Evolutionary conservation across 768 basidiomycete genomes (phyloP), one percentile per base, ranked within the genome.

Genomic region (Podaxis sp.): DNA sequence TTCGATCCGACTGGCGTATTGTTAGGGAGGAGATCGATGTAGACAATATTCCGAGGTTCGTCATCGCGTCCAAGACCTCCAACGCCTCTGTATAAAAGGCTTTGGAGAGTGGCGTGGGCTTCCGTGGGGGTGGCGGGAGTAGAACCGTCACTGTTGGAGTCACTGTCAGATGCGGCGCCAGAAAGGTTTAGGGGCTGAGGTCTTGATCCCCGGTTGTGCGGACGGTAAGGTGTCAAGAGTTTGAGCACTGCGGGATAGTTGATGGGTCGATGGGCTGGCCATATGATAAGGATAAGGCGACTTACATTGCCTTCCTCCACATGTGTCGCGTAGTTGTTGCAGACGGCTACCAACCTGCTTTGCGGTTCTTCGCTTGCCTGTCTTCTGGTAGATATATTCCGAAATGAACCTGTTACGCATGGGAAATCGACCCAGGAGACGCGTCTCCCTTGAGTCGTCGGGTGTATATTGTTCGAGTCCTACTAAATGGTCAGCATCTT

Each of bases 301-400:
- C 88, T 74, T 71, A 92, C 90, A 77, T 71, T 84, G 78, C 72
- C 88, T 88, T 42, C 89, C 89, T 53, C 88, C 85, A 67, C 85
- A 82, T 2, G 88, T 88, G 72, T 92, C 89, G 67, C 89, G 77
- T 57, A 92, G 82, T 69, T 92, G 90, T 70, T 92, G 90, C 36
- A 92, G 77, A 60, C 90, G 88, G 69, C 88, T 90, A 62, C 90
- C 90, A 52, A 92, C 90, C 73, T 92, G 90, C 72, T 92, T 92
- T 24, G 90, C 84, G 7, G 88, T 87, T 63, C 90, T 82, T 64
- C 81, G 79, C 71, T 87, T 86, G 24, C 90, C 88, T 0, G 90
- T 92, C 65, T 81, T 82, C 39, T 79, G 78, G 70, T 79, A 85
- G 70, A 92, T 91, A 74, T 88, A 87, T 66, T 92, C 88, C 57